Conservation (phyloP, 1,139 yeast genomes). For the Debaryomyces nepalensis region DNA sequence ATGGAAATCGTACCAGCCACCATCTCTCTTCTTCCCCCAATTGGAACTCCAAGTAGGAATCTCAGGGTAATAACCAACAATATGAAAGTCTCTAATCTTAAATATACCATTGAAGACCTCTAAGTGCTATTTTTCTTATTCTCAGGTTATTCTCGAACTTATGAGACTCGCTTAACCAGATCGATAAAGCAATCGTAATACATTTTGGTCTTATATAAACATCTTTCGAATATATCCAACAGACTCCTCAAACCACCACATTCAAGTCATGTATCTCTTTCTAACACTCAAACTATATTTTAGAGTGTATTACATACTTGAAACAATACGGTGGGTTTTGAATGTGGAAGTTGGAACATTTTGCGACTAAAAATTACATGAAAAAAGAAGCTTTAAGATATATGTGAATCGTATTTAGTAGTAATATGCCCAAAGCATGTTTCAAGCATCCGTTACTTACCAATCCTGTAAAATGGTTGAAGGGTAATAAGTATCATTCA, state of each 20-base stretch:
- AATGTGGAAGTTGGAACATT: constrained; percentile 1
- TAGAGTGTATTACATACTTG: neutral
- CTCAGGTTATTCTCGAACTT: too few species aligned
- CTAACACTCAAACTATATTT: too few species aligned
- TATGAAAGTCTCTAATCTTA: neutral
- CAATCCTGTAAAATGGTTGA: constrained; percentile 32
- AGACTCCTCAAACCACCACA: too few species aligned
- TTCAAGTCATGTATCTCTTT: too few species aligned
- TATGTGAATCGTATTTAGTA: too few species aligned
- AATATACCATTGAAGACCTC: neutral
- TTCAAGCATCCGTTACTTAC: constrained; percentile 29
- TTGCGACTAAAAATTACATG: neutral
- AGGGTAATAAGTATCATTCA: constrained; percentile 24
- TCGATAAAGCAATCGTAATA: too few species aligned
- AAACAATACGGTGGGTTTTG: neutral
- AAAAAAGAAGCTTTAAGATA: too few species aligned
- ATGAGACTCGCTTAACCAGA: too few species aligned
- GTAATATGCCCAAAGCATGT: constrained; percentile 4
- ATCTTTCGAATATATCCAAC: too few species aligned
- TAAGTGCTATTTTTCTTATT: too few species aligned
- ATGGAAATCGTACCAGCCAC: neutral
- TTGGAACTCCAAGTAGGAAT: constrained; percentile 2
- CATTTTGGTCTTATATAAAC: too few species aligned
- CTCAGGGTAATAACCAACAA: neutral
- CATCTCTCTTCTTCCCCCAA: constrained; percentile 3